Evolutionary conservation across 1,284 basidiomycete genomes (phyloP).

Genomic region (Moniliophthora roreri): DNA sequence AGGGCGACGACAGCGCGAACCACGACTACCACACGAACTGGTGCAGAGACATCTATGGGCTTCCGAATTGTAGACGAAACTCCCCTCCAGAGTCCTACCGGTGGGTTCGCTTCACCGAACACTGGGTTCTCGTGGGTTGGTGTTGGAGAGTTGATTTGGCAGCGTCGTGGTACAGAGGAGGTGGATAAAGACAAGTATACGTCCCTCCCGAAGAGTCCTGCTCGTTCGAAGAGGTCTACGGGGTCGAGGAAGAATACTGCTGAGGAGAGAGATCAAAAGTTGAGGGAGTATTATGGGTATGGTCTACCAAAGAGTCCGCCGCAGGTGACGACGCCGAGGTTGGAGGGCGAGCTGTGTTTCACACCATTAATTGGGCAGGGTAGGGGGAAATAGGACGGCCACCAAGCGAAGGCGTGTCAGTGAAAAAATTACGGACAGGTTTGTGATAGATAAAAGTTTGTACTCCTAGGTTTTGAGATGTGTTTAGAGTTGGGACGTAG

Average conservation of each 20-base stretch:
- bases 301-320: constrained; percentile 14
- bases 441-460: too few relatives aligned
- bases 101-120: not conserved
- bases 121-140: not conserved
- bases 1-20: constrained; percentile 7
- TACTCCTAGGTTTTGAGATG: too few relatives aligned
- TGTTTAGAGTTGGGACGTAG: too few relatives aligned
- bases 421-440: too few relatives aligned
- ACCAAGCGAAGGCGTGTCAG: too few relatives aligned
- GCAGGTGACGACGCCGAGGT: constrained; percentile 10
- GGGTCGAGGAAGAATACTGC: not conserved
- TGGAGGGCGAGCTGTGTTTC: constrained; percentile 14
- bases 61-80: constrained; percentile 17
- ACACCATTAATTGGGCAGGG: constrained; percentile 5
- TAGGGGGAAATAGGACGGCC: too few relatives aligned
- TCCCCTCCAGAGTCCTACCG: constrained; percentile 7
- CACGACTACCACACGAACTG: constrained; percentile 2
- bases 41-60: constrained; percentile 8
- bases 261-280: not conserved
- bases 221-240: constrained; percentile 3
- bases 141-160: constrained; percentile 1
- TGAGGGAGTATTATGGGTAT: constrained; percentile 5
- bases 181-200: constrained; percentile 7
- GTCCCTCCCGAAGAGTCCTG: constrained; percentile 8
- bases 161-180: not conserved